Base-by-base conservation (phyloP, 108 stramenopile species). In the Cylindrotheca closterium region DNA sequence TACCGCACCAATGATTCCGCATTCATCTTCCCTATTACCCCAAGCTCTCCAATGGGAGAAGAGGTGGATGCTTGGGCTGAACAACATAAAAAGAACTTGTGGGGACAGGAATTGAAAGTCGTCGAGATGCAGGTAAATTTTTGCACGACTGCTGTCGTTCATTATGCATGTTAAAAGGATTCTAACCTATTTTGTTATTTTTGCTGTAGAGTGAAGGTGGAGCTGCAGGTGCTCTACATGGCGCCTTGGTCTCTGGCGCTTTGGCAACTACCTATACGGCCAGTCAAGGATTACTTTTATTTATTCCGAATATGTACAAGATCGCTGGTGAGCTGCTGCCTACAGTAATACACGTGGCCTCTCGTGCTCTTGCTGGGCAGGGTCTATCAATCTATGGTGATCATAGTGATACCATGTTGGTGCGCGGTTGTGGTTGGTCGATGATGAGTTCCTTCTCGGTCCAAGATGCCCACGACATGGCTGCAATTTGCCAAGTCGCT, bases 391-490 rank as follows among this genome's bases (percentile, higher is more conserved):
- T 84, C 33, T 80, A 84, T 56, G 83, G 83, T 1, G 83, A 84
- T 48, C 83, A 84, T 54, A 76, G 74, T 21, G 83, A 84, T 58
- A 80, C 80, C 21, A 84, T 84, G 83, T 75, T 84, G 17, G 75
- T 73, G 23, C 50, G 83, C 47, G 80, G 77, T 10, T 81, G 79
- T 24, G 83, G 83, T 21, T 66, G 80, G 47, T 77, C 79, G 47
- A 80, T 84, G 67, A 55, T 84, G 27, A 76, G 74, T 5, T 79
- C 80, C 47, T 84, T 79, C 52, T 76, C 57, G 25, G 83, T 84
- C 29, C 83, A 84, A 34, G 83, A 84, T 58, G 83, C 83, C 5
- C 80, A 84, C 55, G 83, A 84, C 60, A 84, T 84, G 79, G 83
- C 83, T 22, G 72, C 77, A 0, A 55, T 84, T 10, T 71, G 68